Base-by-base conservation (phyloP, 2,329 filamentous ascomycete genomes). In the Trichocomaceae sp. region DNA sequence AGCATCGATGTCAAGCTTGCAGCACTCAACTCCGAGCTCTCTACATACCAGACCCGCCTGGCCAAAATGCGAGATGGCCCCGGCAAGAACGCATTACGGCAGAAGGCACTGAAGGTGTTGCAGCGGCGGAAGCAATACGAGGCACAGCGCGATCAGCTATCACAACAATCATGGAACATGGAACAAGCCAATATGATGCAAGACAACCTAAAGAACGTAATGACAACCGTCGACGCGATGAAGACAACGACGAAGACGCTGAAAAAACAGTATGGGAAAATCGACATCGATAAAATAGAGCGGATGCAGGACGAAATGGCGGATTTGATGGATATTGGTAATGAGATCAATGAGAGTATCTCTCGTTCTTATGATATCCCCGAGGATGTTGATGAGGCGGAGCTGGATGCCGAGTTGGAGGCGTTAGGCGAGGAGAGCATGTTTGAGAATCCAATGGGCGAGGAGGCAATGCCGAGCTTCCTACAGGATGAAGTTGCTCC, bases 221-320 rank as follows among this genome's bases (percentile, higher is more conserved):
- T 96, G 91, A 95, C 90, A 17, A 96, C 93, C 26, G 91, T 97
- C 45, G 92, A 97, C 70, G 91, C 92, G 10, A 92, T 99, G 83
- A 95, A 96, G 81, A 90, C 87, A 1, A 96, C 92, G 22, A 96
- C 93, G 66, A 96, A 96, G 76, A 86, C 90, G 66, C 81, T 99
- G 60, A 85, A 85, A 68, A 88, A 89, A 72, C 92, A 97, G 78
- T 97, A 97, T 69, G 92, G 92, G 63, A 96, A 96, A 78, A 88
- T 99, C 61, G 87, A 99, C 67, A 86, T 99, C 53, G 93, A 97
- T 73, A 90, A 95, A 80, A 97, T 99, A 64, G 93, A 99, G 80
- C 81, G 87, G 62, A 82, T 99, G 80, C 92, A 99, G 81, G 93
- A 99, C 70, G 92, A 99, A 75, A 97, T 99, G 93, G 91, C 91